Conservation (phyloP, 768 basidiomycete species). For the Tylopilus felleus region DNA sequence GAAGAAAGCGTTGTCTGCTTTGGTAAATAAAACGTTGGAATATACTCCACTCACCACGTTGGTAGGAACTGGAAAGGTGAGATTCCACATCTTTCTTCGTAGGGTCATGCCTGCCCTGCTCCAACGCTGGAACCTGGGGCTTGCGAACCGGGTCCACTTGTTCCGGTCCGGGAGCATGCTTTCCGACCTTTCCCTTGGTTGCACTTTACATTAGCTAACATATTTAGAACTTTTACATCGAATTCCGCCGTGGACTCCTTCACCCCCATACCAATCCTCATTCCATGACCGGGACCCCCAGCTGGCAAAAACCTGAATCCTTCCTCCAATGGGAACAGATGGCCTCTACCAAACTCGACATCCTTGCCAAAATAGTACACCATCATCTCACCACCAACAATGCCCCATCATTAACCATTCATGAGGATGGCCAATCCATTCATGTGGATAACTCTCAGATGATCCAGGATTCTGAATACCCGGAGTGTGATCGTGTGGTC, state of each 20-base stretch:
- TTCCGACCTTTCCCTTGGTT: too few species aligned
- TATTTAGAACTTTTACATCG: slow-evolving; percentile 15
- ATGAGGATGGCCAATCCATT: not conserved
- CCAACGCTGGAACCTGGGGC: too few species aligned
- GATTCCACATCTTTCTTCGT: too few species aligned
- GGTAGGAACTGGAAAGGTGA: not conserved
- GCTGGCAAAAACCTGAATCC: not conserved
- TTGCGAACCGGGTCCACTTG: too few species aligned
- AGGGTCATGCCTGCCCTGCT: too few species aligned
- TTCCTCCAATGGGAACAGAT: too few species aligned
- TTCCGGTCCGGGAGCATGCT: too few species aligned
- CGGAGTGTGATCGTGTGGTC: not conserved
- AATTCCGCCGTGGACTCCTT: slow-evolving; percentile 6
- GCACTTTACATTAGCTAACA: too few species aligned
- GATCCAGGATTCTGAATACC: not conserved
- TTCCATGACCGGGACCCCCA: accelerated
- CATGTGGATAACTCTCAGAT: not conserved
- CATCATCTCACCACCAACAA: too few species aligned
- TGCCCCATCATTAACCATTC: not conserved
- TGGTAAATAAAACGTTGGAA: too few species aligned
- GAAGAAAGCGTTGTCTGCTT: not conserved
- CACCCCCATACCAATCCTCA: not conserved
- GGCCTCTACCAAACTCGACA: too few species aligned
- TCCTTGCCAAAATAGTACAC: too few species aligned
- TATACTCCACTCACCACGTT: not conserved